These are phyloP conservation scores for Cucurbita argyrosperma DNA, from an alignment of 306 rosid species.

Conservation along the genomic window DNA sequence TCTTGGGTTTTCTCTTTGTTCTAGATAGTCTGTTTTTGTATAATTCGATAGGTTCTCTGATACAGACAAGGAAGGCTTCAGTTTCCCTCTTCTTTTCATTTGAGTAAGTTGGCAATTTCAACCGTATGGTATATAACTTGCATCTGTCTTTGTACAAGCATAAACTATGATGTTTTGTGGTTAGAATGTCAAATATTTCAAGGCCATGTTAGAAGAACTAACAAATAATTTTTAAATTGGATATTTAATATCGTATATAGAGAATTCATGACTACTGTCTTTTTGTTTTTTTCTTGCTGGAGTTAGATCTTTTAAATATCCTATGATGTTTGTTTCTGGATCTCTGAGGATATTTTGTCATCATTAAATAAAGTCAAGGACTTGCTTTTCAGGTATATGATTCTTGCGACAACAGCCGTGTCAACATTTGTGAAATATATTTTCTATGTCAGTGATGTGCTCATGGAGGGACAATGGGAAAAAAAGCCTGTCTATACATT, in stretches of 20 bases:
- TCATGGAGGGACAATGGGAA: slow-evolving; percentile 99
- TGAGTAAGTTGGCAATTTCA: slow-evolving; percentile 54
- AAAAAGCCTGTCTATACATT: slow-evolving; percentile 88
- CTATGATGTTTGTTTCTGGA: neutral
- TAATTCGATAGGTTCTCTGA: slow-evolving; percentile 42
- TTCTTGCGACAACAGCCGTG: slow-evolving; percentile 84
- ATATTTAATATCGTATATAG: neutral
- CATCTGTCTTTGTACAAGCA: neutral
- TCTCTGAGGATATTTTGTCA: neutral
- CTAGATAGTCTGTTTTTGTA: slow-evolving; percentile 67
- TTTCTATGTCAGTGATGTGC: slow-evolving; percentile 84
- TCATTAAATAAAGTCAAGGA: neutral
- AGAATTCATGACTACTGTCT: neutral
- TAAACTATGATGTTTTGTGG: neutral
- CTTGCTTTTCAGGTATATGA: slow-evolving; percentile 82
- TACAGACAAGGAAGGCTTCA: slow-evolving; percentile 64
- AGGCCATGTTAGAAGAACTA: neutral
- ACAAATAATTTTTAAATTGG: neutral
- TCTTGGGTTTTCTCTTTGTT: slow-evolving; percentile 76
- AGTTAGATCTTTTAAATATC: neutral
- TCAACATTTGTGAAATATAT: slow-evolving; percentile 77
- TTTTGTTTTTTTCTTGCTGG: neutral
- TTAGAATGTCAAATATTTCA: neutral
- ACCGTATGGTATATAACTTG: neutral
- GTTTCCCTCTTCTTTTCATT: slow-evolving; percentile 85